These are phyloP conservation scores for Aspergillus oerlinghausenensis DNA, from an alignment of 2,329 filamentous ascomycete genomes.

Conservation along the genomic window DNA sequence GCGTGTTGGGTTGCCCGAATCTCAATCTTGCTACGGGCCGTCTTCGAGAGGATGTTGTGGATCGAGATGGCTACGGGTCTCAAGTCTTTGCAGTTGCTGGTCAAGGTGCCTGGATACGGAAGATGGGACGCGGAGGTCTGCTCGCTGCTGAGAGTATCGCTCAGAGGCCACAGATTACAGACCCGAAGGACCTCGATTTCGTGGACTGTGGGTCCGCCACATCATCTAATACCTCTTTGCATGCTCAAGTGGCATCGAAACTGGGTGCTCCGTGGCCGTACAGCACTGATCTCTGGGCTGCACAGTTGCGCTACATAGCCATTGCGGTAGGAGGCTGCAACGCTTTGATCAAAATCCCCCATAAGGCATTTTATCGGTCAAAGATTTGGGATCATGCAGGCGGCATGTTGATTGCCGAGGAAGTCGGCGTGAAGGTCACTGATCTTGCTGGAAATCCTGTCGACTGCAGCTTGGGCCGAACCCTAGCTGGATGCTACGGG, in stretches of 20 bases:
- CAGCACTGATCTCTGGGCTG: conserved; percentile 48
- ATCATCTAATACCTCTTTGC: conserved; percentile 36
- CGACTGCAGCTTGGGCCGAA: conserved; percentile 44
- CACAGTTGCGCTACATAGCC: conserved; percentile 52
- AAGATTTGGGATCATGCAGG: conserved; percentile 56
- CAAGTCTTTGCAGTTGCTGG: conserved; percentile 48
- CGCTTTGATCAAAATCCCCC: conserved; percentile 47
- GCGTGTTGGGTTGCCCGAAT: conserved; percentile 60
- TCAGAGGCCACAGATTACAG: conserved; percentile 18
- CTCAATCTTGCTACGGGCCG: conserved; percentile 40
- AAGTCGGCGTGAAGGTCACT: conserved; percentile 48
- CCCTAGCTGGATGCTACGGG: conserved; percentile 36
- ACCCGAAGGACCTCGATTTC: conserved; percentile 38
- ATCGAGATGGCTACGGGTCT: conserved; percentile 43
- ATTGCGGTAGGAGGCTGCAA: conserved; percentile 48
- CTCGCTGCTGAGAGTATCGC: conserved; percentile 30
- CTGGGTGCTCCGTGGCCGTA: conserved; percentile 45
- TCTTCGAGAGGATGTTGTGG: conserved; percentile 39
- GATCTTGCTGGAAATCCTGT: conserved; percentile 49
- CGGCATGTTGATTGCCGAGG: conserved; percentile 48
- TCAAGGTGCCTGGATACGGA: conserved; percentile 40
- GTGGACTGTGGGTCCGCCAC: conserved; percentile 40
- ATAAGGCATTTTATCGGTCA: conserved; percentile 40
- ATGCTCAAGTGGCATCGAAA: conserved; percentile 35
- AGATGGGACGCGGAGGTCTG: conserved; percentile 32